Evolutionary conservation across 371 early-diverging fungal species (phyloP).

Genomic region (Mortierella sp.): DNA sequence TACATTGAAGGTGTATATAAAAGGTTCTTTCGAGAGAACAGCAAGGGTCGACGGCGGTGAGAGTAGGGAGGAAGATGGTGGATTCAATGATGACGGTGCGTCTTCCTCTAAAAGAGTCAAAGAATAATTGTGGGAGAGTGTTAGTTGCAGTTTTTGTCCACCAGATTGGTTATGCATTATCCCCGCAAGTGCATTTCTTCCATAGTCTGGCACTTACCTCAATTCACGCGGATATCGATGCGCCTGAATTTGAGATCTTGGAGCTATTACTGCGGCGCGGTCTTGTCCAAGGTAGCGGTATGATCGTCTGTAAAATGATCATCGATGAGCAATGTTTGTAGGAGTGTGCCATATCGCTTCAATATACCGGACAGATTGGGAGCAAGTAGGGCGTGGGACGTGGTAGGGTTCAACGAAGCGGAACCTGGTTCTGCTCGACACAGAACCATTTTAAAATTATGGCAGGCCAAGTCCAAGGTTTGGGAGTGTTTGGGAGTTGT

Average conservation of each 20-base stretch:
- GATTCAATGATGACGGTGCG: background rate
- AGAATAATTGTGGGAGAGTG: background rate
- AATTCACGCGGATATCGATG: constrained; percentile 1
- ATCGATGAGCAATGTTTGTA: constrained; percentile 8
- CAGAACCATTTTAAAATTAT: constrained; percentile 2
- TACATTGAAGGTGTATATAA: background rate
- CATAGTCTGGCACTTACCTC: background rate
- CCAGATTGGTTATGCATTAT: background rate
- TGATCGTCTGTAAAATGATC: constrained; percentile 2
- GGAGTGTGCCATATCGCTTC: constrained; percentile 1
- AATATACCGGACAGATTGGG: background rate
- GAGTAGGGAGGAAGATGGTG: background rate
- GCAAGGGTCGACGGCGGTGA: background rate
- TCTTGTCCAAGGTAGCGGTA: background rate
- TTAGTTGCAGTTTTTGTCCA: background rate
- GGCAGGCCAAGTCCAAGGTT: constrained; percentile 7
- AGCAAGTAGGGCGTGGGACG: no score
- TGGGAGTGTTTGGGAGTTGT: background rate
- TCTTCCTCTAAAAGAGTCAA: background rate
- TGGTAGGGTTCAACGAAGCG: background rate
- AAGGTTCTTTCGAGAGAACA: no score
- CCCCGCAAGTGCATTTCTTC: background rate
- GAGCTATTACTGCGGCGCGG: background rate
- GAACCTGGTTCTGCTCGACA: constrained; percentile 15
- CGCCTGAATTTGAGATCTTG: background rate